Evolutionary conservation across 352 stramenopile genomes (phyloP).

Genomic region (Globisporangium orthogonon): DNA sequence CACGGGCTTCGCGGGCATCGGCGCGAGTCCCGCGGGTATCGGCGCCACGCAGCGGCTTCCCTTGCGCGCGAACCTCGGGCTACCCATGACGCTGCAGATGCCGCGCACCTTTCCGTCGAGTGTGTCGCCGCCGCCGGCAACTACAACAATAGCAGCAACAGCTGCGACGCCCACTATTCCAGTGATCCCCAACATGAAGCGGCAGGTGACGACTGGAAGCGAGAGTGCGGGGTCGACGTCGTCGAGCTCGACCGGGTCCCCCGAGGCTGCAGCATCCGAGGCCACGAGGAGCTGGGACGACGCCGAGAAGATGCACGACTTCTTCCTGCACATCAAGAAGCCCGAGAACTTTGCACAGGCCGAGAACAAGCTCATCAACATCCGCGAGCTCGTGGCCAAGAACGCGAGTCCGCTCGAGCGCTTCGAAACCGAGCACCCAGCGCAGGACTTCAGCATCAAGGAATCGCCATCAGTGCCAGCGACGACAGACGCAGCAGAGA

Average conservation of each 20-base stretch:
- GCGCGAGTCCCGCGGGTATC: conserved; percentile 5
- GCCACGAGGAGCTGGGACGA: conserved; percentile 25
- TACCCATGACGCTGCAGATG: conserved; percentile 16
- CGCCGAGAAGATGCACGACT: conserved; percentile 48
- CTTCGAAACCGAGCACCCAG: conserved; percentile 1
- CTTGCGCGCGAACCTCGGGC: conserved; percentile 14
- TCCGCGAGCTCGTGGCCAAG: conserved; percentile 38
- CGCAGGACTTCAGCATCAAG: conserved; percentile 2
- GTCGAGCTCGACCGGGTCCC: conserved; percentile 3
- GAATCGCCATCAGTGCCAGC: neutral
- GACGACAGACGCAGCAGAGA: neutral
- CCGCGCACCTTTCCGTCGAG: conserved; percentile 11
- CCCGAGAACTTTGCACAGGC: conserved; percentile 23
- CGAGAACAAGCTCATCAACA: conserved; percentile 52
- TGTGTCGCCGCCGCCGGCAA: neutral
- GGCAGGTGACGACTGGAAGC: conserved; percentile 4
- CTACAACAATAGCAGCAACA: too few relatives aligned
- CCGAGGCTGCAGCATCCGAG: conserved; percentile 2
- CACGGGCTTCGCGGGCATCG: conserved; percentile 5
- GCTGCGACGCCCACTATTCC: conserved; percentile 3
- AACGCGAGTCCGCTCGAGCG: conserved; percentile 17
- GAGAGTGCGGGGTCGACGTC: conserved; percentile 14
- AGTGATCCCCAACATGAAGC: conserved; percentile 15
- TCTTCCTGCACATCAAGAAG: conserved; percentile 43
- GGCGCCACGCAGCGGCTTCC: conserved; percentile 5